Conservation (phyloP, 495 filamentous ascomycete species). For the Ramalina intermedia region DNA sequence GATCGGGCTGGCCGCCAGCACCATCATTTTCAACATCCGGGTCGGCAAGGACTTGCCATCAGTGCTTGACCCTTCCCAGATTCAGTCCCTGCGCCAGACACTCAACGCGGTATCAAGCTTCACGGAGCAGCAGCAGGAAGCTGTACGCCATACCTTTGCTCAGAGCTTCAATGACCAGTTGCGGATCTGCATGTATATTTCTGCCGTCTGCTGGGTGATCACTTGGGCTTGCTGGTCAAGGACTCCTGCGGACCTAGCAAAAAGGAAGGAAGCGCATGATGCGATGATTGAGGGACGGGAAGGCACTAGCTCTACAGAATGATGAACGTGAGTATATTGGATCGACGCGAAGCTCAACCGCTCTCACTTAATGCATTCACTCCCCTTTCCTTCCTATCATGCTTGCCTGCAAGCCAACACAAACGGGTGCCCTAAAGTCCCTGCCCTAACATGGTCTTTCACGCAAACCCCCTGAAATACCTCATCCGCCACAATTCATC, state of each 20-base stretch:
- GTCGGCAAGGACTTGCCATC: constrained; percentile 14
- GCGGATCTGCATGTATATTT: constrained; percentile 6
- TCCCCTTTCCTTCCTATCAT: too few relatives aligned
- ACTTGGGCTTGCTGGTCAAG: constrained; percentile 1
- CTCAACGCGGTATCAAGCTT: constrained; percentile 1
- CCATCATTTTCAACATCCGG: constrained; percentile 23
- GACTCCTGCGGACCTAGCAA: constrained; percentile 6
- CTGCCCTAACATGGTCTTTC: too few relatives aligned
- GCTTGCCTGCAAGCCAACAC: too few relatives aligned
- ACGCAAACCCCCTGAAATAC: too few relatives aligned
- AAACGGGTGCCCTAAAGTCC: too few relatives aligned
- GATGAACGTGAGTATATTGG: too few relatives aligned
- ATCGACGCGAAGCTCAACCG: too few relatives aligned
- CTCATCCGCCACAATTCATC: too few relatives aligned
- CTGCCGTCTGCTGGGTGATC: constrained; percentile 1
- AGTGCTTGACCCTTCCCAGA: constrained; percentile 10
- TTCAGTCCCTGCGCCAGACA: constrained; percentile 7
- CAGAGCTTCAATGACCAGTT: constrained; percentile 9
- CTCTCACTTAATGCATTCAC: too few relatives aligned
- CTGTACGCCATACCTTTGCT: constrained; percentile 1
- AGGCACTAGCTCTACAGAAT: too few relatives aligned
- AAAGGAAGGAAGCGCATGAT: background rate
- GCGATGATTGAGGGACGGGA: background rate
- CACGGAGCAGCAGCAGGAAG: background rate
- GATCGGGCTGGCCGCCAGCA: constrained; percentile 32